A percentile compares a stretch with the other conserved stretches of the same genome.
These are phyloP conservation scores for Neckera pumila DNA, from an alignment of 225 moss, liverwort and hornwort genomes.

Conservation along the genomic window DNA sequence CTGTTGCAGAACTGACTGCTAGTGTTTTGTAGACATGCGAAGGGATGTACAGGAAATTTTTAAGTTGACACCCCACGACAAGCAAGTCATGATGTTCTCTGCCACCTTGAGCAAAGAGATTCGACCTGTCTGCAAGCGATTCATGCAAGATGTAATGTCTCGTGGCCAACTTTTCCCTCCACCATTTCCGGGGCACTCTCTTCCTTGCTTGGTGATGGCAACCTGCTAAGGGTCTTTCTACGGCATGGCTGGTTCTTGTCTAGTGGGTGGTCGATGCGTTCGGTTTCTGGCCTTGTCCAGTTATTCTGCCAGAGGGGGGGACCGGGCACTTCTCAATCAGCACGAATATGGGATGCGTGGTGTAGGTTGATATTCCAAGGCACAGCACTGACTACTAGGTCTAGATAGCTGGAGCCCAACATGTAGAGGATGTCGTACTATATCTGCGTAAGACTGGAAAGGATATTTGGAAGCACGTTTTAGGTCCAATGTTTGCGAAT, in stretches of 20 bases:
- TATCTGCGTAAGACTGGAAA: conserved; percentile 7
- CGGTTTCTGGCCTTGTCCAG: conserved; percentile 37
- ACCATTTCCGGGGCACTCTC: conserved; percentile 56
- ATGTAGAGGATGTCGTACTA: conserved; percentile 14
- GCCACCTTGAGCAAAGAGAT: conserved; percentile 98
- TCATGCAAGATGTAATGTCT: conserved; percentile 99
- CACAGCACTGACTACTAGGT: conserved; percentile 23
- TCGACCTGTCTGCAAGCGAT: conserved; percentile 97
- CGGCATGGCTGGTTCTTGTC: conserved; percentile 55
- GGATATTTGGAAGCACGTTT: conserved; percentile 26
- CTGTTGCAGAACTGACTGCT: conserved; percentile 19
- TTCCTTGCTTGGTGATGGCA: conserved; percentile 73
- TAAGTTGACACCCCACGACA: conserved; percentile 96
- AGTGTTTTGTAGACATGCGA: conserved; percentile 90
- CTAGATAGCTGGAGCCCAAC: conserved; percentile 26
- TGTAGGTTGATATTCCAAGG: conserved; percentile 23
- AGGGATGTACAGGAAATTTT: conserved; percentile 98
- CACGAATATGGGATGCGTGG: conserved; percentile 27
- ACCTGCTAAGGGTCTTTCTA: conserved; percentile 57
- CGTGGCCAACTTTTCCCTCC: conserved; percentile 60
- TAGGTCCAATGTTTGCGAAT: conserved; percentile 24
- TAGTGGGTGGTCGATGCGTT: conserved; percentile 53
- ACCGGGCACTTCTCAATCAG: conserved; percentile 9
- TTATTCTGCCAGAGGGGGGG: conserved; percentile 41
- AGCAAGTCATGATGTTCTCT: conserved; percentile 99